Evolutionary conservation across 139 green algal genomes (phyloP), one percentile per base, ranked within the genome.

Genomic region (Diplosphaera chodatii): DNA sequence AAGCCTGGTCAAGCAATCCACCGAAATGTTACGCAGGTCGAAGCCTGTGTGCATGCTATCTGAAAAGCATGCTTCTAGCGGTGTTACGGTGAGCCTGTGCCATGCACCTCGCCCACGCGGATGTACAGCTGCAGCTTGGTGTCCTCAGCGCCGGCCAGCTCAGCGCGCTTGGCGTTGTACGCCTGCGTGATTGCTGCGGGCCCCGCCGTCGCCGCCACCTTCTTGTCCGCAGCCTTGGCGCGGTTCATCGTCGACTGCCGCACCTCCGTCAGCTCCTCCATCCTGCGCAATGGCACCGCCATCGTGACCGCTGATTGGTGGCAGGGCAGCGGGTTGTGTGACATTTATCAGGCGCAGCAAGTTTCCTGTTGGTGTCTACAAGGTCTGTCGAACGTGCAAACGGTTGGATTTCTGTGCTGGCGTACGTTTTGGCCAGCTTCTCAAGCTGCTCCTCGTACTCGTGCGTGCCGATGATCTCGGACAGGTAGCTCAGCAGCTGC

Each of bases 391-490:
- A n/a, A n/a, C n/a, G n/a, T n/a, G n/a, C n/a, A n/a, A n/a, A n/a
- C n/a, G n/a, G n/a, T n/a, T n/a, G n/a, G n/a, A n/a, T n/a, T n/a
- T n/a, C n/a, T n/a, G n/a, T n/a, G n/a, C n/a, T n/a, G n/a, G n/a
- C 82, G 78, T 76, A 92, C 89, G 78, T 66, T 71, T 93, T 93
- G 40, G 64, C 64, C 8, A 74, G 69, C 40, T 90, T 78, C 67
- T 98, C 90, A 34, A 99, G 93, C 15, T 76, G 70, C 31, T 88
- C 68, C 2, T 97, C 85, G 80, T 97, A 97, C 31, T 82, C 78
- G 81, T 97, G 86, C 6, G 93, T 97, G 55, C 96, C 95, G 48
- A 99, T 96, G 84, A 99, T 99, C 80, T 99, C 96, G 74, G 98
- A 94, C 64, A 99, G 83, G 78, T 99, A 99, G 74, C 98, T 94